Evolutionary conservation across 176 grass and related monocot genomes (phyloP).

Genomic region (Miscanthus lutarioriparius): DNA sequence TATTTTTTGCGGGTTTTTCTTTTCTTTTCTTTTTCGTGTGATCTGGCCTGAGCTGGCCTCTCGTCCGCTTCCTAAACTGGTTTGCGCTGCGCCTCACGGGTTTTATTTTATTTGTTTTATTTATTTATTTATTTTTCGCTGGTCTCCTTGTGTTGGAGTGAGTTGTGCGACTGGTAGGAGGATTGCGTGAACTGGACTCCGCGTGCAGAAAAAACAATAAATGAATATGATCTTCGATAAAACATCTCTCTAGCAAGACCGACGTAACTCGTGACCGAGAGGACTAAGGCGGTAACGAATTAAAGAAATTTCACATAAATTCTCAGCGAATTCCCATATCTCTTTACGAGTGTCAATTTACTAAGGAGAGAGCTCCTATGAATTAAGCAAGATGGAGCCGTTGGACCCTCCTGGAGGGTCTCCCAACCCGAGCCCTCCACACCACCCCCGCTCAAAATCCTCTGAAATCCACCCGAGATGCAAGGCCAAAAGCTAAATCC

Average conservation of each 20-base stretch:
- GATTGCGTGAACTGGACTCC: background rate
- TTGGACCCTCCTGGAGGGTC: too few relatives aligned
- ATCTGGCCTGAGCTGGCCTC: conserved; percentile 14
- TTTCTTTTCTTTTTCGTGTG: background rate
- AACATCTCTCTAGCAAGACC: background rate
- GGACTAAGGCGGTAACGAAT: background rate
- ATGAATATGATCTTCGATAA: background rate
- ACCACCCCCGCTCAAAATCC: too few relatives aligned
- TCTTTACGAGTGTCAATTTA: background rate
- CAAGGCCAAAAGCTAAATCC: too few relatives aligned
- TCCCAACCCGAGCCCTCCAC: too few relatives aligned
- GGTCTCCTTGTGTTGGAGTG: background rate
- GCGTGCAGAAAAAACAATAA: background rate
- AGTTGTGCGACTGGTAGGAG: background rate
- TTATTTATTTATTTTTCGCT: background rate
- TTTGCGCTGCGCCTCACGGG: background rate
- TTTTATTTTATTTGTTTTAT: background rate
- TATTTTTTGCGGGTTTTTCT: background rate
- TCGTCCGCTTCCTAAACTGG: background rate
- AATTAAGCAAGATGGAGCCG: too few relatives aligned
- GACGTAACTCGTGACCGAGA: background rate
- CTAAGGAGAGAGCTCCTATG: too few relatives aligned
- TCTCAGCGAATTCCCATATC: background rate
- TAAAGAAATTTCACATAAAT: background rate
- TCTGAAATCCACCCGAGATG: too few relatives aligned